A percentile compares a stretch with the other conserved stretches of the same genome.
Evolutionary conservation across 805 yeast species (phyloP).

Genomic region (Allodekkera sacchari): DNA sequence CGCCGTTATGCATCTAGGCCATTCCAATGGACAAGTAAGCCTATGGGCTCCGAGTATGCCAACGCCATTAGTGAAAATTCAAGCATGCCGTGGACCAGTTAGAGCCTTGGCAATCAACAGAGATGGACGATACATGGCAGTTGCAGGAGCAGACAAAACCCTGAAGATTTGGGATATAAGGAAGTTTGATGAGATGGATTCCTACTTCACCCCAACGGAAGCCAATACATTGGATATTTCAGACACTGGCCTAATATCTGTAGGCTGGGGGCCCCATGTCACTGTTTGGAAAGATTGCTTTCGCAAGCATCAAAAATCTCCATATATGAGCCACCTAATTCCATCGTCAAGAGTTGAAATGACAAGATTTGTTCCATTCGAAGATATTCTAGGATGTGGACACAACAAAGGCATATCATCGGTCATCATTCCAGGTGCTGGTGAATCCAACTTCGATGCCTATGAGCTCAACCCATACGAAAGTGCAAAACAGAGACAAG

Average conservation of each 20-base stretch:
- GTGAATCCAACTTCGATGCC: constrained; percentile 97
- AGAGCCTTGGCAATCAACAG: constrained; percentile 80
- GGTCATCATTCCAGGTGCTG: constrained; percentile 90
- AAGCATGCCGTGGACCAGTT: constrained; percentile 80
- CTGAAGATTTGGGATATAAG: constrained; percentile 92
- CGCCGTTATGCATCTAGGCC: constrained; percentile 91
- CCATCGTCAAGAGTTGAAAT: constrained; percentile 69
- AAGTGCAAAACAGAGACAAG: constrained; percentile 87
- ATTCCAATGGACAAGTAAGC: constrained; percentile 84
- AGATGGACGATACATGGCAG: constrained; percentile 91
- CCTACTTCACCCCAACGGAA: constrained; percentile 74
- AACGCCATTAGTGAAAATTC: constrained; percentile 75
- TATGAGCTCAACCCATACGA: constrained; percentile 89
- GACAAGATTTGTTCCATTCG: constrained; percentile 80
- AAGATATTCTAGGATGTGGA: constrained; percentile 91
- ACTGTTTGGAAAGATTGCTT: constrained; percentile 88
- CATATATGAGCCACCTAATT: constrained; percentile 85
- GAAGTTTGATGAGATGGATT: constrained; percentile 65
- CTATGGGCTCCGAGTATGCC: constrained; percentile 90
- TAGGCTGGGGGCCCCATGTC: constrained; percentile 95
- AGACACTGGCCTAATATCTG: constrained; percentile 78
- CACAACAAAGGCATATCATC: constrained; percentile 73
- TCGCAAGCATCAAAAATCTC: constrained; percentile 60
- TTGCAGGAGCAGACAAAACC: constrained; percentile 77
- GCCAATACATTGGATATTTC: constrained; percentile 74